Base-by-base conservation (phyloP, 2,329 filamentous ascomycete genomes). In the Geosmithia morbida region DNA sequence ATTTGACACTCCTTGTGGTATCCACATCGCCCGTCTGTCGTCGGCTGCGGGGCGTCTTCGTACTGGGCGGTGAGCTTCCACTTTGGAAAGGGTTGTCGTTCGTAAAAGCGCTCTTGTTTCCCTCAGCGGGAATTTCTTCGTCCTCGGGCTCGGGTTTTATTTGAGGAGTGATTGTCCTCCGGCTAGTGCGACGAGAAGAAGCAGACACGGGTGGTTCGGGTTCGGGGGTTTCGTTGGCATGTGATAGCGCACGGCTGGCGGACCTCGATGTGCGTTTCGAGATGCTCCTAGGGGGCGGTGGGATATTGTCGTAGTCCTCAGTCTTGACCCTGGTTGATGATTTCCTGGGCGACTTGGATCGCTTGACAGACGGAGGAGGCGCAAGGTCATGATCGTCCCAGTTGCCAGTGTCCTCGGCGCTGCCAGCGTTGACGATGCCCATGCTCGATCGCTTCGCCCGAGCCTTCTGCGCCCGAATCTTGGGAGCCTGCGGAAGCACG, bases 31-130 rank as follows among this genome's bases (percentile, higher is more conserved):
- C 43, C 37, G 71, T 72, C 55, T 69, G 70, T 52, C 75, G 68
- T 41, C 74, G 71, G 49, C 66, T 65, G 53, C 60, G 66, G 19
- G 74, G 66, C 26, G 70, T 68, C 59, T 68, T 68, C 59, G 71
- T 64, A 1, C 64, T 62, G 6, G 74, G 64, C 2, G 86, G 81
- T 10, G 86, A 83, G 61, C 82, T 85, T 41, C 87, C 84, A 59
- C 85, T 86, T 61, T 97, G 90, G 60, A 97, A 97, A 0, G 90
- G 89, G 57, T 97, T 97, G 47, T 96, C 87, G 54, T 82, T 76
- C 1, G 84, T 87, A 63, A 97, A 97, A 30, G 85, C 82, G 56
- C 74, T 83, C 33, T 54, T 51, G 33, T 75, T 74, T 7, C 74
- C 71, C 40, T 68, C 65, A 19, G 52, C 48, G 26, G 48, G 5